A percentile compares a stretch with the other conserved stretches of the same genome.
phyloP scores from a whole-genome alignment of 805 yeast species.

The Kazachstania psychrophila region DNA sequence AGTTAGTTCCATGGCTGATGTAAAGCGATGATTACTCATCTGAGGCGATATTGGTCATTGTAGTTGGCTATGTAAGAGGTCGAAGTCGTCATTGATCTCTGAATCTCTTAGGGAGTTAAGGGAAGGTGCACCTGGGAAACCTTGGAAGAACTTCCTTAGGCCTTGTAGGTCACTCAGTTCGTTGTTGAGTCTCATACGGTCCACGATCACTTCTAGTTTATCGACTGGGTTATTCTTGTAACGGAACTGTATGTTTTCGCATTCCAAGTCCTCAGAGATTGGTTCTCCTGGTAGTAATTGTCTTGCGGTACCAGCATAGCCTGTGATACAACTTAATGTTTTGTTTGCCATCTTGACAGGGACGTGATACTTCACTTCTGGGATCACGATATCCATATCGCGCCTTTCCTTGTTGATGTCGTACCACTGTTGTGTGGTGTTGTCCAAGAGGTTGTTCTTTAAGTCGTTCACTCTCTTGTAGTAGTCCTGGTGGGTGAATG shows the following conservation, averaged over 20 bases:
- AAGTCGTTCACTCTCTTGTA: slow-evolving; percentile 57
- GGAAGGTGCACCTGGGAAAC: slow-evolving; percentile 72
- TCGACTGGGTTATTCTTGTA: slow-evolving; percentile 35
- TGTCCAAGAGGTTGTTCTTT: slow-evolving; percentile 53
- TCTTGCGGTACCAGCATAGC: slow-evolving; percentile 31
- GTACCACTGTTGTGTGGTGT: slow-evolving; percentile 84
- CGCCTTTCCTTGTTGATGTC: slow-evolving; percentile 82
- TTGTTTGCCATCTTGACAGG: slow-evolving; percentile 28
- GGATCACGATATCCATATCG: slow-evolving; percentile 49
- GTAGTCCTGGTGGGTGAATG: slow-evolving; percentile 76
- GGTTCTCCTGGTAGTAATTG: slow-evolving; percentile 25
- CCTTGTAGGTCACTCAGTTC: slow-evolving; percentile 68
- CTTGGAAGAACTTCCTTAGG: slow-evolving; percentile 52
- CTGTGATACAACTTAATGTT: slow-evolving; percentile 31
- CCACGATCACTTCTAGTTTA: slow-evolving; percentile 44
- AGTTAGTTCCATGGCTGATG: no score
- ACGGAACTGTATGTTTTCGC: slow-evolving; percentile 36
- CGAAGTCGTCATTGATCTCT: slow-evolving; percentile 68
- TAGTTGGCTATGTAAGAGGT: background rate
- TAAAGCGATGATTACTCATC: background rate
- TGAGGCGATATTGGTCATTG: background rate
- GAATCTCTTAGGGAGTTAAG: slow-evolving; percentile 54
- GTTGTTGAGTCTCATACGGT: slow-evolving; percentile 54
- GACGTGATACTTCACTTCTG: slow-evolving; percentile 42
- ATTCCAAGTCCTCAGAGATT: slow-evolving; percentile 29